Conservation (phyloP, 495 filamentous ascomycete species). For the Penicillium canescens region DNA sequence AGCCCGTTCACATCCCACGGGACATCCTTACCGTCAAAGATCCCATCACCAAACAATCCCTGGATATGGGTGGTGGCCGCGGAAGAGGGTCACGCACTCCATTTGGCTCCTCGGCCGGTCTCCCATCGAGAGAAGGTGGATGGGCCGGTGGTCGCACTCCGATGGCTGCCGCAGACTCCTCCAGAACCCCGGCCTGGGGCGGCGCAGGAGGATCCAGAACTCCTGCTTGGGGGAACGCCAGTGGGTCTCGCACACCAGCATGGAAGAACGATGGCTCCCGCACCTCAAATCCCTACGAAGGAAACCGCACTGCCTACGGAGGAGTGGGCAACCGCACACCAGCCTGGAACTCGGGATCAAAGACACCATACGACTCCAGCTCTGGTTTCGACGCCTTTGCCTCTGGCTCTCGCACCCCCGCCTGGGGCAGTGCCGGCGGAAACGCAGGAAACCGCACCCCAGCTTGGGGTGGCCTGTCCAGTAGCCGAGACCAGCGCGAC, state of each 20-base stretch:
- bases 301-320: constrained; percentile 72
- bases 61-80: constrained; percentile 64
- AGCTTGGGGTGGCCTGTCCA: constrained; percentile 40
- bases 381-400: constrained; percentile 68
- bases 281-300: constrained; percentile 80
- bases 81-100: constrained; percentile 56
- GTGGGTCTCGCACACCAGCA: constrained; percentile 68
- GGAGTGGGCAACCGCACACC: constrained; percentile 52
- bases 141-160: constrained; percentile 71
- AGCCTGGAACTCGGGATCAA: constrained; percentile 61
- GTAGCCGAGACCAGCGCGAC: constrained; percentile 28
- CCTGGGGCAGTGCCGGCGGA: constrained; percentile 53
- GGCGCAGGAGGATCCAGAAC: constrained; percentile 36
- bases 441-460: constrained; percentile 54
- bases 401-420: constrained; percentile 72
- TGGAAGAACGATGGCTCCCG: constrained; percentile 73
- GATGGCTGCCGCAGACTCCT: constrained; percentile 55
- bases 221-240: constrained; percentile 60
- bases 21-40: constrained; percentile 79
- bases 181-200: constrained; percentile 74
- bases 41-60: constrained; percentile 67
- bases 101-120: constrained; percentile 41
- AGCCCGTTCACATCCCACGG: constrained; percentile 79
- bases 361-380: constrained; percentile 68
- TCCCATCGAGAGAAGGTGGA: constrained; percentile 27